Conservation (phyloP, 345 rosid genomes). For the Euphorbia peplus region DNA sequence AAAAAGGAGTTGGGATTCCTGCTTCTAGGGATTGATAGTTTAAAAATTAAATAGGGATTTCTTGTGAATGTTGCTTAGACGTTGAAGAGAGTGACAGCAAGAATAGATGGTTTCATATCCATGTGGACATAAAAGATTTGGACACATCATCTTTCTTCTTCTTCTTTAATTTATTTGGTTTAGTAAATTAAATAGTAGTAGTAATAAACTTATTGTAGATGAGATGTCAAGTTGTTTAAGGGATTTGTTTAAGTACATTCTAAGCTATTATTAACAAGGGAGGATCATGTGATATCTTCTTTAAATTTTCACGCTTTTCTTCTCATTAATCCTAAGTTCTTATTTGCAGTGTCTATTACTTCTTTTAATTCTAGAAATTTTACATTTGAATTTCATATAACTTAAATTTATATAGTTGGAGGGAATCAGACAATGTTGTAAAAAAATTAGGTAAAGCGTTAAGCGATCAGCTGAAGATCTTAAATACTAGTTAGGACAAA, state of each 20-base stretch:
- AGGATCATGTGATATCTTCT: background rate
- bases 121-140: background rate
- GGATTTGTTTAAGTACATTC: constrained; percentile 2
- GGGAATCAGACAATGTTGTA: too few species aligned
- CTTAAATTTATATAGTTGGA: too few species aligned
- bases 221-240: background rate
- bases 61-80: constrained; percentile 13
- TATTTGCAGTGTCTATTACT: too few species aligned
- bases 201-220: too few species aligned
- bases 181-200: too few species aligned
- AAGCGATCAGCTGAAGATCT: too few species aligned
- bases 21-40: background rate
- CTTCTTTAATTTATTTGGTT: background rate
- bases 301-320: background rate
- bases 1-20: constrained; percentile 1
- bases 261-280: background rate
- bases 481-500: too few species aligned
- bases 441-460: too few species aligned
- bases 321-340: background rate
- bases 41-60: background rate
- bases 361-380: too few species aligned
- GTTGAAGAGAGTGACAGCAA: constrained; percentile 17
- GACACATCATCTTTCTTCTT: background rate
- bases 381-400: too few species aligned
- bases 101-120: constrained; percentile 7